Conservation (phyloP, 441 rosid species). For the Gossypium aridum region DNA sequence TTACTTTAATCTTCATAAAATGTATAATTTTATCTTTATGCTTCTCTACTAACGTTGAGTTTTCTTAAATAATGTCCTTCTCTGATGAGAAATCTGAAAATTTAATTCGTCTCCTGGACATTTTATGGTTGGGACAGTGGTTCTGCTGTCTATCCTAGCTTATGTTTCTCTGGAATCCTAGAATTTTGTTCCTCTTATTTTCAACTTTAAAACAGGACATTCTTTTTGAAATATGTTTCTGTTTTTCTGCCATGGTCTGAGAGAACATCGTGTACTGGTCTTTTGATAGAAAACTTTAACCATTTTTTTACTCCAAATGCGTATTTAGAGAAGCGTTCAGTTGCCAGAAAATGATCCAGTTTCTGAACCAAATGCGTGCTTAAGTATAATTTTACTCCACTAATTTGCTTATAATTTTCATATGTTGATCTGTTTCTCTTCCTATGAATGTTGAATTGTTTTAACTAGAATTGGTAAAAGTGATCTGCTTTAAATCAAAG, state of each 20-base stretch:
- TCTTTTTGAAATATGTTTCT: neutral
- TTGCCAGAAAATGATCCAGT: neutral
- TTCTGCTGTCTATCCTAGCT: neutral
- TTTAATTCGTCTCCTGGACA: neutral
- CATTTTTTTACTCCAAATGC: neutral
- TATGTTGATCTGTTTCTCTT: neutral
- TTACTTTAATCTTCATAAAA: neutral
- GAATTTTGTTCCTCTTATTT: neutral
- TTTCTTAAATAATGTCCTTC: neutral
- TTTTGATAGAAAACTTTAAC: neutral
- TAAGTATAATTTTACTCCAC: neutral
- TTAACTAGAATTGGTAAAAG: neutral
- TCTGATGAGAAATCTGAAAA: constrained; percentile 4
- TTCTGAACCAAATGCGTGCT: constrained; percentile 7
- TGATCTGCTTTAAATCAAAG: constrained; percentile 5
- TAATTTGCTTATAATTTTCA: constrained; percentile 2
- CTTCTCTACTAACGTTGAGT: neutral
- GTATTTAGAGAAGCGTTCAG: neutral
- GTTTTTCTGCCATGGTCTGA: neutral
- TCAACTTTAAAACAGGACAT: neutral
- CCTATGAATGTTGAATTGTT: neutral
- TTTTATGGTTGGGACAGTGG: too few species aligned
- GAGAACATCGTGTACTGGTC: neutral
- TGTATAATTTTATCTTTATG: neutral
- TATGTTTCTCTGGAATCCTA: neutral